These are phyloP conservation scores for Polytolypa hystricis DNA, from an alignment of 2,329 filamentous ascomycete genomes.

Conservation along the genomic window DNA sequence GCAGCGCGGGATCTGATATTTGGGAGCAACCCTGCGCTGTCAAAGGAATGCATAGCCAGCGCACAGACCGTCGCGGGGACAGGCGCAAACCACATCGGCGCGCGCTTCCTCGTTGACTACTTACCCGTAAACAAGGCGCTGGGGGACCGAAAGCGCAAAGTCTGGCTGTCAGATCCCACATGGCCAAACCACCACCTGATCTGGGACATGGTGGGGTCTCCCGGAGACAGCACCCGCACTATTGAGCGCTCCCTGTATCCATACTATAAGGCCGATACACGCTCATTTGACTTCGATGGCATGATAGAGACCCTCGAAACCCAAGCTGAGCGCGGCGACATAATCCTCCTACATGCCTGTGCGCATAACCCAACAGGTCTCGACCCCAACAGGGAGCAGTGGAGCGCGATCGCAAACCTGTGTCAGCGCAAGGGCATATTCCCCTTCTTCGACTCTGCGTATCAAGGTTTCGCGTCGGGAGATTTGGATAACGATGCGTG, in stretches of 20 bases:
- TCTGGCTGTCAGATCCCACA: conserved; percentile 88
- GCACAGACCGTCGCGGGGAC: conserved; percentile 94
- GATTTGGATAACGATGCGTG: conserved; percentile 74
- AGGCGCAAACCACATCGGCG: conserved; percentile 84
- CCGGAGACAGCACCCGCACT: conserved; percentile 63
- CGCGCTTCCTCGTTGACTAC: conserved; percentile 81
- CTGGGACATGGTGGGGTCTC: conserved; percentile 45
- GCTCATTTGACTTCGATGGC: conserved; percentile 35
- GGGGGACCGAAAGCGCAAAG: conserved; percentile 41
- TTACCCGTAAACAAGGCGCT: conserved; percentile 41
- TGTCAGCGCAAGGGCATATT: conserved; percentile 76
- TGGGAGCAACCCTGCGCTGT: conserved; percentile 39
- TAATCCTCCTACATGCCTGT: conserved; percentile 85
- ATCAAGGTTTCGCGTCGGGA: conserved; percentile 94
- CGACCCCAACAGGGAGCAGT: conserved; percentile 84
- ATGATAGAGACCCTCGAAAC: conserved; percentile 79
- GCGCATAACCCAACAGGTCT: conserved; percentile 97
- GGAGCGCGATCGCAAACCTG: conserved; percentile 72
- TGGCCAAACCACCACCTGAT: conserved; percentile 98
- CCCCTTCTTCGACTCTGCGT: conserved; percentile 95
- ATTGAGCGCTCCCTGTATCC: conserved; percentile 70
- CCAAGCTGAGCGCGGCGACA: conserved; percentile 65
- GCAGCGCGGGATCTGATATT: conserved; percentile 84
- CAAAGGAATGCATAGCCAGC: conserved; percentile 45
- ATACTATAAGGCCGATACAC: conserved; percentile 64